Evolutionary conservation across 23 red algal species (phyloP).

Genomic region (Gracilaria domingensis): DNA sequence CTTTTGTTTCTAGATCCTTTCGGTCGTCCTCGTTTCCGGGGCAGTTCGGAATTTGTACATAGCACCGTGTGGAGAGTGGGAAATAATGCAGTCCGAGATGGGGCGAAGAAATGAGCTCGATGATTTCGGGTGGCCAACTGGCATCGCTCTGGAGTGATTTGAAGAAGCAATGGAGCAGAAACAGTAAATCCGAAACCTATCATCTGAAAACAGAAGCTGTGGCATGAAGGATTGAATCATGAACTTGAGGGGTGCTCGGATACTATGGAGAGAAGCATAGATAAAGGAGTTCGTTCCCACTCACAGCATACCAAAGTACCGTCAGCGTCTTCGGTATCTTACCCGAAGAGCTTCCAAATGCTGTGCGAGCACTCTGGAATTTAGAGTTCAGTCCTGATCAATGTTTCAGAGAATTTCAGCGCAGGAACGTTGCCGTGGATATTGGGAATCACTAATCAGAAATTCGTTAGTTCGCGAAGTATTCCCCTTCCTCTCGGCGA

Average conservation of each 20-base stretch:
- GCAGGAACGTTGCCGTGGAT: too few species aligned
- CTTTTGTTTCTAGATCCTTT: slow-evolving; percentile 19
- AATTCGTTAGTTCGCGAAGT: too few species aligned
- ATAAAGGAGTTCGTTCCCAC: too few species aligned
- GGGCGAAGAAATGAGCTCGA: neutral
- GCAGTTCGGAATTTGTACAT: neutral
- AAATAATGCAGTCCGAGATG: neutral
- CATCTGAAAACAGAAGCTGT: neutral
- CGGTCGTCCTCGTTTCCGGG: slow-evolving; percentile 42
- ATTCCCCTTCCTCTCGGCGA: too few species aligned
- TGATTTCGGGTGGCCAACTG: neutral
- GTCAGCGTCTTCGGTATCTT: too few species aligned
- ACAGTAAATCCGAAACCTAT: neutral
- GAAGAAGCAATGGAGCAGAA: neutral
- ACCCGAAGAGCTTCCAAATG: too few species aligned
- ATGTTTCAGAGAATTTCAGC: too few species aligned
- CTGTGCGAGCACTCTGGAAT: too few species aligned
- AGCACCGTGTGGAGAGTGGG: neutral
- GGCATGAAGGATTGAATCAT: neutral
- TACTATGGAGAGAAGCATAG: neutral
- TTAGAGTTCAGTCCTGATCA: too few species aligned
- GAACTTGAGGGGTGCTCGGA: neutral
- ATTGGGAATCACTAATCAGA: too few species aligned
- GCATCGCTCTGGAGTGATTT: neutral
- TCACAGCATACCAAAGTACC: too few species aligned